A percentile compares a stretch with the other conserved stretches of the same genome.
These are phyloP conservation scores for Ophiostoma himal-ulmi DNA, from an alignment of 2,329 filamentous ascomycete species.

Conservation along the genomic window DNA sequence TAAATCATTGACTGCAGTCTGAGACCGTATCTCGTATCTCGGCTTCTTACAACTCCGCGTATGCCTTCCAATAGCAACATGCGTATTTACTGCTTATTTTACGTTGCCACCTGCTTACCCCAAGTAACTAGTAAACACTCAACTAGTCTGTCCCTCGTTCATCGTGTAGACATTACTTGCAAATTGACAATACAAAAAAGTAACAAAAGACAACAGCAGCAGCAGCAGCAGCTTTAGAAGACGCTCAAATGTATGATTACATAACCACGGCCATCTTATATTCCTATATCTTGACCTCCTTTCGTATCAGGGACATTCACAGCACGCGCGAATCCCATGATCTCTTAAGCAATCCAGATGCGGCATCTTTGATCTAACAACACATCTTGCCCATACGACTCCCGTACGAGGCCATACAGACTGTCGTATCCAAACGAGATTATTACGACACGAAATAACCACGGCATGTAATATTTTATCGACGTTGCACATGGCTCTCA, in stretches of 20 bases:
- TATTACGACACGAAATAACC: not conserved
- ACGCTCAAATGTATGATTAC: not conserved
- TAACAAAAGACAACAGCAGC: not conserved
- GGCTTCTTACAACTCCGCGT: not conserved
- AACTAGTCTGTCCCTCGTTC: not conserved
- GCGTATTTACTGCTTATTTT: not conserved
- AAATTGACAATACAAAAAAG: not conserved
- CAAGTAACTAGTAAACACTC: not conserved
- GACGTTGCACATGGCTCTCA: too few species aligned
- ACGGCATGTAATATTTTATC: not conserved
- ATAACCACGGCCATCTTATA: not conserved
- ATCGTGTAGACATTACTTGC: not conserved
- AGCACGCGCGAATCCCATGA: not conserved
- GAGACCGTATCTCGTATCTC: not conserved
- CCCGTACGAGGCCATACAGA: not conserved
- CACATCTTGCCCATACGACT: not conserved
- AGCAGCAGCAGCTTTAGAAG: not conserved
- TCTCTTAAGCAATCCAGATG: not conserved
- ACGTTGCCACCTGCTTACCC: not conserved
- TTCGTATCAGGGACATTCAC: not conserved
- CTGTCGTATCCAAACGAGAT: not conserved
- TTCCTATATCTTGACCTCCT: not conserved
- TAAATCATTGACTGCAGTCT: not conserved
- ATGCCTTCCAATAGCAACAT: not conserved
- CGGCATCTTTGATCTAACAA: too few species aligned